Evolutionary conservation across 2,329 filamentous ascomycete species (phyloP).

Genomic region (Curvularia sp.): DNA sequence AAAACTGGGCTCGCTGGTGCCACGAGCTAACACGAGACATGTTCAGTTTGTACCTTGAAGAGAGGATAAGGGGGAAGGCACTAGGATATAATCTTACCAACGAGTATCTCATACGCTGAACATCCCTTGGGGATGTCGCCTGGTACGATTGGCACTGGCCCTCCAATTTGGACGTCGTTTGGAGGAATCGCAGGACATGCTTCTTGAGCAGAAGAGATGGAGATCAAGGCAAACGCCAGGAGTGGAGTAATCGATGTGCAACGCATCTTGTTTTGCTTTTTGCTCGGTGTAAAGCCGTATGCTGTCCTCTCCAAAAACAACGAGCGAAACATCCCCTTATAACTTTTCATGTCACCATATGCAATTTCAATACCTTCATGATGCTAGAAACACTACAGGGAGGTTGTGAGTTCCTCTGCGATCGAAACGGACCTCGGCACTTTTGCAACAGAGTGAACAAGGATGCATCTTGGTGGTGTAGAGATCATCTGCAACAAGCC

Average conservation of each 20-base stretch:
- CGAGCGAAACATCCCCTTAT: background rate
- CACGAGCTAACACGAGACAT: background rate
- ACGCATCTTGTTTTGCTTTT: conserved; percentile 4
- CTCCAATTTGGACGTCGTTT: conserved; percentile 4
- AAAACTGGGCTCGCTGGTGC: conserved; percentile 13
- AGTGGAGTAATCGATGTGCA: background rate
- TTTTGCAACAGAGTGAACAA: conserved; percentile 6
- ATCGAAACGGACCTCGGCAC: conserved; percentile 7
- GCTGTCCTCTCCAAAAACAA: background rate
- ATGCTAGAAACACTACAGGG: background rate
- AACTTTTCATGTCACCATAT: background rate
- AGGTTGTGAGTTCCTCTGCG: background rate
- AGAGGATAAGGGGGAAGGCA: background rate
- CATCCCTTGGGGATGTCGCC: conserved; percentile 9
- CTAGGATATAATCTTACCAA: background rate
- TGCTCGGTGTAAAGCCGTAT: background rate
- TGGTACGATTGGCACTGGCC: conserved; percentile 10
- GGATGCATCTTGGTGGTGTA: conserved; percentile 6
- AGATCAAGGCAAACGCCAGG: background rate
- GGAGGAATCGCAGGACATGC: conserved; percentile 3
- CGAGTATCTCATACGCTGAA: conserved; percentile 11
- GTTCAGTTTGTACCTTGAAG: background rate
- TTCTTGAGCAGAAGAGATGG: conserved; percentile 2
- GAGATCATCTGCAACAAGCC: conserved; percentile 8
- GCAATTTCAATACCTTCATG: background rate